Evolutionary conservation across 257 asterid genomes (phyloP), one percentile per base, ranked within the genome.

Genomic region (Nicotiana undulata): DNA sequence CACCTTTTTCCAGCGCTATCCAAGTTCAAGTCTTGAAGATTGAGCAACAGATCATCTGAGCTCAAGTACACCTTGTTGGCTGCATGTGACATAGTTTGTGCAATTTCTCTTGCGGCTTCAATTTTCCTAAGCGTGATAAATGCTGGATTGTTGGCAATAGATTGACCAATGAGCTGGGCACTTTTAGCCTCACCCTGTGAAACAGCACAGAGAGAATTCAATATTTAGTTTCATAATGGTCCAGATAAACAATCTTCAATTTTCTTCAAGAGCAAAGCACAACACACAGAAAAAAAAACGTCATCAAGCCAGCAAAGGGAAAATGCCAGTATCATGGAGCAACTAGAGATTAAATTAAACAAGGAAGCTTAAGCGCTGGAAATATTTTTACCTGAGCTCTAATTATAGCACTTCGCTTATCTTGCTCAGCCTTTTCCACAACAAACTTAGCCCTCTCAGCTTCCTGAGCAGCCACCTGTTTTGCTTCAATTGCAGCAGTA

Each of bases 151-250:
- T 87, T 93, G 75, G 98, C 82, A 65, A 94, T 94, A 13, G 97
- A 94, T 90, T 91, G 90, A 76, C 98, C 98, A 46, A 94, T 94
- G 89, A 94, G 85, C 83, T 90, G 92, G 37, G 98, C 98, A 88
- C 98, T 94, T 91, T 88, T 93, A 68, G 98, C 98, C 86, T 94
- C 98, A 85, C 98, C 98, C 98, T 94, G 92, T 61, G 31, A 26
- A 51, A 46, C 81, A 81, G 17, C 26, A 11, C 15, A 81, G 5
- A 75, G 31, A 79, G 29, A 17, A n/a, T 16, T 58, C 6, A 37
- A 44, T 37, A 44, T 63, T 53, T 24, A 17, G 32, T 31, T 16
- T 40, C 56, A 15, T 34, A 37, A 4, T 3, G 16, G 32, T 20
- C 10, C 17, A 75, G 10, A 49, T 44, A 18, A 51, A 49, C 49